Conservation (phyloP, 495 filamentous ascomycete species). For the Wilcoxina mikolae region DNA sequence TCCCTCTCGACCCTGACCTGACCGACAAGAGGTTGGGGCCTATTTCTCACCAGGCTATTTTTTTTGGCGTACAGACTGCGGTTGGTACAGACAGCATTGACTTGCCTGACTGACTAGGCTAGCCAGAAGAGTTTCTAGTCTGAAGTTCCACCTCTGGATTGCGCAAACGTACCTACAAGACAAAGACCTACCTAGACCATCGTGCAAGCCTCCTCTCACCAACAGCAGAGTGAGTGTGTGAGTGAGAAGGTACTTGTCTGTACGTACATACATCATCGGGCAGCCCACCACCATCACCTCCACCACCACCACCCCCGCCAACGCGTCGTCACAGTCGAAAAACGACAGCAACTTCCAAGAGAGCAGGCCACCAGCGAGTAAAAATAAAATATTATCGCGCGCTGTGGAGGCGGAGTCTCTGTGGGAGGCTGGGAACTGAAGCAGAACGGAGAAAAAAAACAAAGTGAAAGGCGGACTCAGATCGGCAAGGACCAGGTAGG, state of each 20-base stretch:
- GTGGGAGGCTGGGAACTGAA: background rate
- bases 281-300: background rate
- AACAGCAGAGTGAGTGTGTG: no score
- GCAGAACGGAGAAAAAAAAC: background rate
- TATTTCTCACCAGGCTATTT: background rate
- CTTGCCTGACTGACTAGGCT: no score
- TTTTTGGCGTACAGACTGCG: background rate
- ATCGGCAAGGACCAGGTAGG: constrained; percentile 1
- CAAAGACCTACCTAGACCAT: no score
- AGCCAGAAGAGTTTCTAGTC: no score
- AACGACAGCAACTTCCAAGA: background rate
- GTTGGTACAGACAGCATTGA: background rate
- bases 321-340: background rate
- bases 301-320: no score
- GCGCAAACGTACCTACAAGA: background rate
- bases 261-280: background rate
- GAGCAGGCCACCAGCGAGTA: background rate
- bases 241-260: background rate
- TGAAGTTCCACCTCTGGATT: no score
- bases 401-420: background rate
- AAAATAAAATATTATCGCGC: background rate
- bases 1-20: background rate
- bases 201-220: no score
- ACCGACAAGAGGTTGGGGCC: background rate
- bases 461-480: background rate